Evolutionary conservation across 768 basidiomycete species (phyloP), one percentile per base, ranked within the genome.

Genomic region (Xerocomus brunneocitrinus): DNA sequence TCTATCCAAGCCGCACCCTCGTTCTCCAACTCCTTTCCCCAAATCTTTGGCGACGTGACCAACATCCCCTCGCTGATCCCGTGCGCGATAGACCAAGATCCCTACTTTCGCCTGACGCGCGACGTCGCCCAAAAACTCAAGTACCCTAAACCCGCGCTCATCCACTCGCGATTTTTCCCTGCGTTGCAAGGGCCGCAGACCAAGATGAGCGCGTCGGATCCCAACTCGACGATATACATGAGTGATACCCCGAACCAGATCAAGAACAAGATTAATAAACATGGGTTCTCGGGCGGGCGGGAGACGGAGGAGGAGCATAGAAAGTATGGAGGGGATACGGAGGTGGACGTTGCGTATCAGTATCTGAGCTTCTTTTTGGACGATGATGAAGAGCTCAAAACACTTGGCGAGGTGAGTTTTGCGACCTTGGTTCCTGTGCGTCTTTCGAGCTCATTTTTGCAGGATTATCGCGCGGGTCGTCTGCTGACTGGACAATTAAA

Each of bases 91-190:
- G 97, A 99, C 71, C 95, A 97, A 67, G 91, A 93, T 66, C 89
- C 91, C 2, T 94, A 99, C 76, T 99, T 99, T 82, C 93, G 97
- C 49, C 79, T 98, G 43, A 98, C 97, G 30, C 89, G 97, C 41
- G 97, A 99, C 70, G 89, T 93, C 42, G 95, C 97, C 3, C 82
- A 81, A 59, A 91, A 91, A 66, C 82, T 99, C 63, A 95, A 92
- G 71, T 97, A 95, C 74, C 92, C 87, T 40, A 99, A 99, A 70
- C 97, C 97, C 2, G 74, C 89, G 2, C 81, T 98, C 25, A 74
- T 99, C 46, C 94, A 98, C 71, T 82, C 95, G 44, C 95, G 95
- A 66, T 99, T 99, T 79, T 95, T 99, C 76, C 97, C 97, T 10
- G 95, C 97, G 5, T 79, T 99, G 9, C 95, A 98, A 71, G 97